Evolutionary conservation across 2,329 filamentous ascomycete genomes (phyloP).

Genomic region (Cadophora sp.): DNA sequence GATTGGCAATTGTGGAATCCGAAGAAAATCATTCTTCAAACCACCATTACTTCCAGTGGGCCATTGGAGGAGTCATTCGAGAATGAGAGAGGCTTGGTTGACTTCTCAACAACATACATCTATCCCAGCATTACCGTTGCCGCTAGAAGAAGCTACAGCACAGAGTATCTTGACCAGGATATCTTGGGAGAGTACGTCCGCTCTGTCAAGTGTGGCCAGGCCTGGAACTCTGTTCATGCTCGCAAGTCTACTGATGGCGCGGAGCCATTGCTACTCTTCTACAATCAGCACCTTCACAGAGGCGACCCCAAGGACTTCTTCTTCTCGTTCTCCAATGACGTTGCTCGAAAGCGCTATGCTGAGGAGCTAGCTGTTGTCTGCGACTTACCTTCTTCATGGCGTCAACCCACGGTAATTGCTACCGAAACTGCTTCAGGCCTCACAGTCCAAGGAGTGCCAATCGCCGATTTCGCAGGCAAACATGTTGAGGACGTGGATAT

Average conservation of each 20-base stretch:
- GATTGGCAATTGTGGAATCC: conserved; percentile 53
- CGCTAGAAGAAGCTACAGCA: not conserved
- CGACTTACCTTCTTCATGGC: not conserved
- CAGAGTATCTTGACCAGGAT: conserved; percentile 34
- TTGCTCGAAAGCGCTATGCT: conserved; percentile 3
- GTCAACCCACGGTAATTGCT: not conserved
- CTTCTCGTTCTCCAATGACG: conserved; percentile 60
- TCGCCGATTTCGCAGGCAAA: not conserved
- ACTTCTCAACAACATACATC: conserved; percentile 37
- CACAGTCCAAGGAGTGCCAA: not conserved
- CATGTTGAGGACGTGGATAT: conserved; percentile 2
- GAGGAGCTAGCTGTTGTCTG: not conserved
- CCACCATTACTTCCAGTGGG: conserved; percentile 48
- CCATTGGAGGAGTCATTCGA: conserved; percentile 32
- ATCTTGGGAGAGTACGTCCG: conserved; percentile 58
- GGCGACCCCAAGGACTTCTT: conserved; percentile 54
- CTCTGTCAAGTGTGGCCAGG: conserved; percentile 62
- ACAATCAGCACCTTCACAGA: conserved; percentile 57
- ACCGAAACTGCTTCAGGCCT: not conserved
- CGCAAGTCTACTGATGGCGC: conserved; percentile 11
- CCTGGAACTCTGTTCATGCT: conserved; percentile 58
- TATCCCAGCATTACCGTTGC: conserved; percentile 51
- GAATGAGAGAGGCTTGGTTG: conserved; percentile 31
- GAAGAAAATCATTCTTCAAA: conserved; percentile 43
- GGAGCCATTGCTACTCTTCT: conserved; percentile 58